Percentiles rank a stretch among this genome's conserved stretches.
phyloP scores from a whole-genome alignment of 352 stramenopile genomes.

The Blastocystis sp. region DNA sequence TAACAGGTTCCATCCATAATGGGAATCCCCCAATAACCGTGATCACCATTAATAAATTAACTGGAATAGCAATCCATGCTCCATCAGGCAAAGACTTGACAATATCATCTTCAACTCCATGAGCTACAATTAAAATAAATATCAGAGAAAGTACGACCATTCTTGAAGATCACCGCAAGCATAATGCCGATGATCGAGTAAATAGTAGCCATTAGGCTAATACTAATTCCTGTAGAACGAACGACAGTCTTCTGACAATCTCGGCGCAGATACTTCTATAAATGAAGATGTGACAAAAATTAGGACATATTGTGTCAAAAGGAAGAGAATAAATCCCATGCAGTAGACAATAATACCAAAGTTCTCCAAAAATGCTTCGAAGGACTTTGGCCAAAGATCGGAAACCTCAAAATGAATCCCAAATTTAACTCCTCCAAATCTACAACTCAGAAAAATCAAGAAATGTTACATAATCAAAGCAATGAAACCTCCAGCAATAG shows the following conservation, averaged over 20 bases:
- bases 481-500: constrained; percentile 47
- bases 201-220: constrained; percentile 26
- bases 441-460: not conserved
- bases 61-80: not conserved
- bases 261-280: constrained; percentile 49
- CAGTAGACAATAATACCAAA: constrained; percentile 65
- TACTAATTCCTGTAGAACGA: constrained; percentile 51
- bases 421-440: constrained; percentile 50
- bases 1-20: constrained; percentile 50
- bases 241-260: constrained; percentile 58
- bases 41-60: constrained; percentile 66
- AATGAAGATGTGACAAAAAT: not conserved
- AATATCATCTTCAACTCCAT: constrained; percentile 47
- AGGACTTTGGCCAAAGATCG: constrained; percentile 61
- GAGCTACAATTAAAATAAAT: not conserved
- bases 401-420: constrained; percentile 11
- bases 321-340: constrained; percentile 66
- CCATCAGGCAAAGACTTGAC: constrained; percentile 42
- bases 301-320: constrained; percentile 51
- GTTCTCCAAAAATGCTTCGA: constrained; percentile 58
- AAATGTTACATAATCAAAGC: constrained; percentile 54
- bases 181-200: constrained; percentile 49
- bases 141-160: not conserved
- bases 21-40: constrained; percentile 65
- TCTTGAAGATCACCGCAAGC: constrained; percentile 40